Evolutionary conservation across 179 eudicot species (phyloP).

Genomic region (Vitellaria paradoxa): DNA sequence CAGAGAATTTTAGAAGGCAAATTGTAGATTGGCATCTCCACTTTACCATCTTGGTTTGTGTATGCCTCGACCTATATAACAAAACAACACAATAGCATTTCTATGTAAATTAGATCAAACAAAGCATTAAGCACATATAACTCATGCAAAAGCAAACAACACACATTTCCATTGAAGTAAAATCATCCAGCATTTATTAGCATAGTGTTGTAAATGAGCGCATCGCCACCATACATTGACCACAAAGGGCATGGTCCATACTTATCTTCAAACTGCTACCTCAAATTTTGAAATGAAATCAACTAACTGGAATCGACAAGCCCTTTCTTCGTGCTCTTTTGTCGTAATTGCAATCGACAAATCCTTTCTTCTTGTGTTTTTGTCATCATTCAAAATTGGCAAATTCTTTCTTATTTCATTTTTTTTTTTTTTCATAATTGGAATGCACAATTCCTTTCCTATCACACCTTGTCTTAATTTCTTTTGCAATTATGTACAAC

Average conservation of each 20-base stretch:
- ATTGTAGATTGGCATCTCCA: slow-evolving; percentile 40
- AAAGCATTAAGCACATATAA: slow-evolving; percentile 3
- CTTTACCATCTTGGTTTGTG: slow-evolving; percentile 35
- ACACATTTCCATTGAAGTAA: background rate
- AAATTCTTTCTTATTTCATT: too few species aligned
- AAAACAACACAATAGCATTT: background rate
- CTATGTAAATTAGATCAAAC: background rate
- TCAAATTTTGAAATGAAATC: background rate
- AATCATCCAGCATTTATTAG: background rate
- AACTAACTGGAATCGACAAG: slow-evolving; percentile 1
- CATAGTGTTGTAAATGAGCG: background rate
- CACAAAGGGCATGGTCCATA: background rate
- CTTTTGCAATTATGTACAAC: background rate
- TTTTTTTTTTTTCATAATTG: too few species aligned
- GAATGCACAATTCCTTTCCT: too few species aligned
- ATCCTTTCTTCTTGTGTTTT: too few species aligned
- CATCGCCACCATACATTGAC: background rate
- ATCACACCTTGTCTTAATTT: too few species aligned
- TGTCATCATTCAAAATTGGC: too few species aligned
- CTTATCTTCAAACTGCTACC: background rate
- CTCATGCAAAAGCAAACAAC: background rate
- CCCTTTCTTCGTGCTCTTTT: background rate
- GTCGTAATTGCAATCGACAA: background rate
- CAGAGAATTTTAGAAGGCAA: slow-evolving; percentile 55
- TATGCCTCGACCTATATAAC: slow-evolving; percentile 45